Evolutionary conservation across 73 alveolate genomes (phyloP).

Genomic region (Blepharisma stoltei): DNA sequence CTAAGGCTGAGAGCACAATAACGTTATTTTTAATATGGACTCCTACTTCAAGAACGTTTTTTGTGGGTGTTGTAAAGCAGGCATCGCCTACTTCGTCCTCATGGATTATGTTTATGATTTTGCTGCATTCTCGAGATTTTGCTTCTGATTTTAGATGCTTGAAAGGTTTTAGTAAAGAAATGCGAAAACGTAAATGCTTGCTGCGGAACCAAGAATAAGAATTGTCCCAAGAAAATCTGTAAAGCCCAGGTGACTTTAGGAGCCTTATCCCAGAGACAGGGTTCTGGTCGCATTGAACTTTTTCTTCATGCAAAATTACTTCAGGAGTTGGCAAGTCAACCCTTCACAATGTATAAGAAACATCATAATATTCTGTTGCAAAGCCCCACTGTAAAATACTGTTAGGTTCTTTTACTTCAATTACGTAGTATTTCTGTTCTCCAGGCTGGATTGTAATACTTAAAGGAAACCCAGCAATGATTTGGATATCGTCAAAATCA

Average conservation of each 20-base stretch:
- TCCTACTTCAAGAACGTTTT: constrained; percentile 13
- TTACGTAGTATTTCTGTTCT: not conserved
- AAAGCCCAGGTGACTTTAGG: constrained; percentile 1
- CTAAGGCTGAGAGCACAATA: not conserved
- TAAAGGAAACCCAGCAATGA: constrained; percentile 16
- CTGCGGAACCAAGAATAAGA: constrained; percentile 26
- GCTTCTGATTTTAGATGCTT: not conserved
- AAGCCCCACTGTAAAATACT: not conserved
- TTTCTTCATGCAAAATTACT: not conserved
- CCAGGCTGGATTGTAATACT: not conserved
- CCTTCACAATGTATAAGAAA: not conserved
- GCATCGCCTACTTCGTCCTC: constrained; percentile 12
- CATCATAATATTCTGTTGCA: constrained; percentile 15
- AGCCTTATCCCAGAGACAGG: constrained; percentile 2
- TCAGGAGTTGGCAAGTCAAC: constrained; percentile 23
- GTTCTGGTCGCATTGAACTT: constrained; percentile 4
- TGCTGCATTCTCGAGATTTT: not conserved
- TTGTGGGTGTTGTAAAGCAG: not conserved
- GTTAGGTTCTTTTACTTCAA: constrained; percentile 7
- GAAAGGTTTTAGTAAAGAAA: not conserved
- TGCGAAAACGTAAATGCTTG: constrained; percentile 2
- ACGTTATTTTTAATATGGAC: not conserved
- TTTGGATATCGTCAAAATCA: constrained; percentile 14
- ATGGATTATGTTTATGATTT: not conserved
- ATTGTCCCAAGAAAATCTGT: constrained; percentile 7